These are phyloP conservation scores for Kokia cookei DNA, from an alignment of 441 rosid genomes.

Conservation along the genomic window DNA sequence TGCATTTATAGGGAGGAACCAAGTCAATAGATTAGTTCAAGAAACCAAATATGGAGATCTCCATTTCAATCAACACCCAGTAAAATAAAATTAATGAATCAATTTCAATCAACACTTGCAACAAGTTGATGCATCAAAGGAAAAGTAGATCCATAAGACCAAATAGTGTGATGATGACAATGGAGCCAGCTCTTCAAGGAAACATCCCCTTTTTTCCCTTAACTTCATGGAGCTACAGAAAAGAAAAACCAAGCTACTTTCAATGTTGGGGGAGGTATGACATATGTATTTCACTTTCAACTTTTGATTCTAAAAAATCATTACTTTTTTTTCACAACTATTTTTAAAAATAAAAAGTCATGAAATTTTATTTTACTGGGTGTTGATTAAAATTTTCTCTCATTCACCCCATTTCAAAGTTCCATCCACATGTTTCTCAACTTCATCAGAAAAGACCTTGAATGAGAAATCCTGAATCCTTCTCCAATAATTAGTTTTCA, in stretches of 20 bases:
- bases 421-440: slow-evolving; percentile 4
- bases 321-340: slow-evolving; percentile 11
- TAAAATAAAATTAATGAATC: no score
- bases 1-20: no score
- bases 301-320: slow-evolving; percentile 18
- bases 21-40: no score
- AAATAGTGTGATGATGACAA: slow-evolving; percentile 46
- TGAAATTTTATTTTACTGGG: slow-evolving; percentile 7
- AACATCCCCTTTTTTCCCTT: slow-evolving; percentile 62
- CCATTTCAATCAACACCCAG: no score
- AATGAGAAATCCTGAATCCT: background rate
- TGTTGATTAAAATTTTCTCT: slow-evolving; percentile 11
- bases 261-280: slow-evolving; percentile 88
- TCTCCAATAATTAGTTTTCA: slow-evolving; percentile 4
- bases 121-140: slow-evolving; percentile 35
- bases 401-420: no score
- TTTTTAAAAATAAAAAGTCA: background rate
- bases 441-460: background rate
- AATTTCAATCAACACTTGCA: no score
- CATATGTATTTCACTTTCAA: slow-evolving; percentile 9
- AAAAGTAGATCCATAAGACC: slow-evolving; percentile 25
- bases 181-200: slow-evolving; percentile 51
- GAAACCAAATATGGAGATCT: no score
- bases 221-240: slow-evolving; percentile 86
- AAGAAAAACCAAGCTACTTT: slow-evolving; percentile 79